Percentiles rank a stretch among this genome's conserved stretches.
Evolutionary conservation across 164 flowering plant genomes (phyloP).

Genomic region (Platanus orientalis): DNA sequence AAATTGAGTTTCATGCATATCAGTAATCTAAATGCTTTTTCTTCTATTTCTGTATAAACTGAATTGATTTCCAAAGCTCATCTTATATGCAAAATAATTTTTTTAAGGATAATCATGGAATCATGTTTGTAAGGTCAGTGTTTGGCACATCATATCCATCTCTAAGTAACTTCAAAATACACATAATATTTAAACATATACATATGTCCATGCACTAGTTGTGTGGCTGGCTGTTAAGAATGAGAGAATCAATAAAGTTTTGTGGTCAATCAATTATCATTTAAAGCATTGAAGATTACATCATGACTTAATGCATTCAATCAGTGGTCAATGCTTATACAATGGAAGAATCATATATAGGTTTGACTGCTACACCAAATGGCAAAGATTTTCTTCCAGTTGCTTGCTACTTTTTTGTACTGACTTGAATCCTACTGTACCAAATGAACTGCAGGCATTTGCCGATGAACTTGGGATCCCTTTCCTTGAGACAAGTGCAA

Average conservation of each 20-base stretch:
- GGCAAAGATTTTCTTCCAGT: background rate
- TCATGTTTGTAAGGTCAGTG: no score
- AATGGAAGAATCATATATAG: background rate
- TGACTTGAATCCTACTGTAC: background rate
- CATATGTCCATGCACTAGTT: background rate
- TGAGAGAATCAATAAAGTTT: background rate
- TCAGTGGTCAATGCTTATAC: background rate
- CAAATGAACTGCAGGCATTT: slow-evolving; percentile 45
- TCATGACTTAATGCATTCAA: background rate
- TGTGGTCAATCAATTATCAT: background rate
- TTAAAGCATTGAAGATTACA: background rate
- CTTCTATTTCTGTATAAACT: no score
- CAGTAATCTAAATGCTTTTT: no score
- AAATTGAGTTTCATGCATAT: no score
- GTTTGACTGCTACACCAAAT: background rate
- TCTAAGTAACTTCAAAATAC: no score
- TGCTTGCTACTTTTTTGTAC: background rate
- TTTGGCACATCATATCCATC: no score
- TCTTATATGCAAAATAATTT: no score
- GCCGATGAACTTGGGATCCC: slow-evolving; percentile 84
- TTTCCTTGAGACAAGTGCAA: slow-evolving; percentile 80
- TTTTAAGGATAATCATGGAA: no score
- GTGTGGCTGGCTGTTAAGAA: no score
- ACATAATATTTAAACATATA: no score
- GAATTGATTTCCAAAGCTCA: no score